Conservation (phyloP, 2,329 filamentous ascomycete genomes). For the Colletotrichum lindemuthianum region DNA sequence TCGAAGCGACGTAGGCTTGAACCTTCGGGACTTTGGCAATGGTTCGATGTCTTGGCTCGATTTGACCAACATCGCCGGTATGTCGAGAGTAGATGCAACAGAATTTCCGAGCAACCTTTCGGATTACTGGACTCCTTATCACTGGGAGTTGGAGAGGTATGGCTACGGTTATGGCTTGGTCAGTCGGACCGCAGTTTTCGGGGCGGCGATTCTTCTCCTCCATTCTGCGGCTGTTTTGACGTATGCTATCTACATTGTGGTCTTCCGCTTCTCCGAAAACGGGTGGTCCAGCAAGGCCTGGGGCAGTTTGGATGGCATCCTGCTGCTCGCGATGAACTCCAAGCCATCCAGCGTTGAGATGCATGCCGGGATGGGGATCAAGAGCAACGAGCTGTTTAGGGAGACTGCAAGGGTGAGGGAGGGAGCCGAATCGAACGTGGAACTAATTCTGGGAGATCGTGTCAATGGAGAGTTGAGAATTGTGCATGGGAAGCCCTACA, state of each 20-base stretch:
- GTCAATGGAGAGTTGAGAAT: too few relatives aligned
- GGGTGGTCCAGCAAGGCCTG: background rate
- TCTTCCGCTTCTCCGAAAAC: background rate
- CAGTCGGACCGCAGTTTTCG: background rate
- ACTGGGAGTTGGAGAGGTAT: background rate
- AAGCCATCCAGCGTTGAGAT: background rate
- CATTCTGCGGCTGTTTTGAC: background rate
- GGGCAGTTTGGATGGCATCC: background rate
- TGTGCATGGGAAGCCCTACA: too few relatives aligned
- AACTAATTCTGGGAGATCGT: too few relatives aligned
- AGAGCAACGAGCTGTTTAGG: slow-evolving; percentile 1
- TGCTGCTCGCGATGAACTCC: background rate
- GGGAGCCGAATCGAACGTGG: too few relatives aligned
- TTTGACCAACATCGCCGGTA: background rate
- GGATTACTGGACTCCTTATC: background rate
- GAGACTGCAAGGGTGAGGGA: too few relatives aligned
- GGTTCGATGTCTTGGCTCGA: background rate
- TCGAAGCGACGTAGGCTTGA: background rate
- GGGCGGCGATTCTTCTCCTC: background rate
- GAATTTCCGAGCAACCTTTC: background rate
- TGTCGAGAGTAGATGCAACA: background rate
- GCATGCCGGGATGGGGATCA: background rate
- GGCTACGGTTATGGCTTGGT: background rate
- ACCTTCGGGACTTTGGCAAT: background rate
- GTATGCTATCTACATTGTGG: background rate